Evolutionary conservation across 805 yeast genomes (phyloP).

Genomic region (Citeromyces matritensis): DNA sequence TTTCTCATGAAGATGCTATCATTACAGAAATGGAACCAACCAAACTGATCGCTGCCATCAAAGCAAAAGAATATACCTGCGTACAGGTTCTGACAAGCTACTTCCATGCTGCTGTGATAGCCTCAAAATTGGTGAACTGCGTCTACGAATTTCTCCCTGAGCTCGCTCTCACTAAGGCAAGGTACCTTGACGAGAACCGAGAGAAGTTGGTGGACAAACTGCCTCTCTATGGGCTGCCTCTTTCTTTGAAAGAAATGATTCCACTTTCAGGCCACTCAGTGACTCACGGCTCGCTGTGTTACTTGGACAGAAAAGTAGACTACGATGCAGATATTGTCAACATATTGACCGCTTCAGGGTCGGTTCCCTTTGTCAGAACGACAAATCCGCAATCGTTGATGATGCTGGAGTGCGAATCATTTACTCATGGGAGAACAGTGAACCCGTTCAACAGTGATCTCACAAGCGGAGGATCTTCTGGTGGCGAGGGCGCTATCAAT

Average conservation of each 20-base stretch:
- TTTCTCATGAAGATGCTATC: too few species aligned
- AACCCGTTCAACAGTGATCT: constrained; percentile 21
- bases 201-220: constrained; percentile 15
- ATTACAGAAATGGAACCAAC: too few species aligned
- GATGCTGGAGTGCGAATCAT: constrained; percentile 22
- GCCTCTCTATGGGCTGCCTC: constrained; percentile 28
- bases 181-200: constrained; percentile 20
- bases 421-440: constrained; percentile 17
- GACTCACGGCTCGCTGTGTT: constrained; percentile 22
- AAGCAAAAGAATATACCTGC: too few species aligned
- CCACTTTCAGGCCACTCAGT: constrained; percentile 13
- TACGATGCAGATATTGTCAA: constrained; percentile 14
- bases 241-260: constrained; percentile 29
- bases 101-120: constrained; percentile 18
- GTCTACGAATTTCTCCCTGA: constrained; percentile 21
- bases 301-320: constrained; percentile 12
- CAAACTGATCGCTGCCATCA: too few species aligned
- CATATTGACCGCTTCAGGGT: constrained; percentile 20
- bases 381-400: constrained; percentile 28
- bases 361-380: constrained; percentile 26
- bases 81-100: too few species aligned
- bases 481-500: constrained; percentile 25
- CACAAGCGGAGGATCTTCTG: constrained; percentile 27
- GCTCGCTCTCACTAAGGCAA: constrained; percentile 13
- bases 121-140: constrained; percentile 20